phyloP scores from a whole-genome alignment of 257 asterid genomes.

The Jaltomata sinuosa region DNA sequence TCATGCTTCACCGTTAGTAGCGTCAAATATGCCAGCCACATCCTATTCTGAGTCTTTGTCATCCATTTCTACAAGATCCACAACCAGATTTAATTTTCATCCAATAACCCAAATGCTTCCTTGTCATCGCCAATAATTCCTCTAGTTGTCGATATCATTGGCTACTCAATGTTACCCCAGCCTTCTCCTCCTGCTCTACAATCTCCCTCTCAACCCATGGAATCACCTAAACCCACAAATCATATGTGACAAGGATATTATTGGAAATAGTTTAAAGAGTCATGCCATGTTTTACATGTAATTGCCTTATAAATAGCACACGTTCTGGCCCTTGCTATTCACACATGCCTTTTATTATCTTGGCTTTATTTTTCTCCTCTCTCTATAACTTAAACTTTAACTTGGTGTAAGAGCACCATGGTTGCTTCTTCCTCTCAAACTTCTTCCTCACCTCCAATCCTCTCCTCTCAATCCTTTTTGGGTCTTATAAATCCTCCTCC shows the following conservation, averaged over 20 bases:
- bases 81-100: no score
- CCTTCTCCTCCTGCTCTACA: not conserved
- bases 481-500: not conserved
- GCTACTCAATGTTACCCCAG: not conserved
- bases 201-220: not conserved
- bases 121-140: not conserved
- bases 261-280: no score
- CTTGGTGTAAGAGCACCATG: not conserved
- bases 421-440: not conserved
- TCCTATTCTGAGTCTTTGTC: not conserved
- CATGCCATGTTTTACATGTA: no score
- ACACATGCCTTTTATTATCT: no score
- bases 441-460: not conserved
- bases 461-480: not conserved
- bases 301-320: no score
- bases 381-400: no score
- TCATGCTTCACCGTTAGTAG: not conserved
- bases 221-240: not conserved
- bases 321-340: no score
- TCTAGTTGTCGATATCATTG: not conserved
- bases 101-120: not conserved
- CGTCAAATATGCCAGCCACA: not conserved
- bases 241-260: not conserved
- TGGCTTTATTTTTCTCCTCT: no score
- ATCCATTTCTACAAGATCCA: no score